phyloP scores from a whole-genome alignment of 495 filamentous ascomycete genomes.

The Penicillium robsamsonii region DNA sequence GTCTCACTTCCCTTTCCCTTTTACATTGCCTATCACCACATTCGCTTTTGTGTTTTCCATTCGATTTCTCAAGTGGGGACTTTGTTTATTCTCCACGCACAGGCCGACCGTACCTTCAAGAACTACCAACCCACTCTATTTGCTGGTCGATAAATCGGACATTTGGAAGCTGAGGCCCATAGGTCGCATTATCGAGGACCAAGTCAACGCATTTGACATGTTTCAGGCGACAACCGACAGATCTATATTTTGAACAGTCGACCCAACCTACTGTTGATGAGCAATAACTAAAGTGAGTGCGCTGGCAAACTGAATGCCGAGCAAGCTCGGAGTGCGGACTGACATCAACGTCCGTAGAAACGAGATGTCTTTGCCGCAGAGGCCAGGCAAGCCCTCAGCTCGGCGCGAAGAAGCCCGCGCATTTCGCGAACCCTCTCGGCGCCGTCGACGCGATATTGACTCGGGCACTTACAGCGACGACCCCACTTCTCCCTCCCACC shows the following conservation, averaged over 20 bases:
- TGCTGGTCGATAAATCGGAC: conserved; percentile 4
- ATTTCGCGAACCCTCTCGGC: conserved; percentile 69
- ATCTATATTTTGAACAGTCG: conserved; percentile 1
- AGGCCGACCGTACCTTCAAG: conserved; percentile 25
- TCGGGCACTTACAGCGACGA: conserved; percentile 53
- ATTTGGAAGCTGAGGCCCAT: not conserved
- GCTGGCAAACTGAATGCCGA: not conserved
- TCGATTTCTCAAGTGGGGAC: conserved; percentile 14
- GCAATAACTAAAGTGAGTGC: conserved; percentile 1
- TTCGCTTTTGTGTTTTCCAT: not conserved
- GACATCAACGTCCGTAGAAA: not conserved
- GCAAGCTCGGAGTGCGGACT: not conserved
- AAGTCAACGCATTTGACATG: conserved; percentile 14
- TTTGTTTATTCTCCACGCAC: conserved; percentile 37
- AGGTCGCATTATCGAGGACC: conserved; percentile 5
- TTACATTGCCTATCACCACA: not conserved
- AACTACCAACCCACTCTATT: conserved; percentile 3
- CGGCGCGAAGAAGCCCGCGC: conserved; percentile 56
- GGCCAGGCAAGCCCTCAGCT: conserved; percentile 58
- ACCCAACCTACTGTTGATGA: conserved; percentile 1
- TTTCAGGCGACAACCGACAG: conserved; percentile 9
- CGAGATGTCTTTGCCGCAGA: conserved; percentile 65
- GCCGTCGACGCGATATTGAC: conserved; percentile 68
- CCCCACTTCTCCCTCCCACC: conserved; percentile 34
- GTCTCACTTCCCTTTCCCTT: not conserved